Evolutionary conservation across 2,329 filamentous ascomycete species (phyloP), one percentile per base, ranked within the genome.

Genomic region (Tolypocladium amazonense): DNA sequence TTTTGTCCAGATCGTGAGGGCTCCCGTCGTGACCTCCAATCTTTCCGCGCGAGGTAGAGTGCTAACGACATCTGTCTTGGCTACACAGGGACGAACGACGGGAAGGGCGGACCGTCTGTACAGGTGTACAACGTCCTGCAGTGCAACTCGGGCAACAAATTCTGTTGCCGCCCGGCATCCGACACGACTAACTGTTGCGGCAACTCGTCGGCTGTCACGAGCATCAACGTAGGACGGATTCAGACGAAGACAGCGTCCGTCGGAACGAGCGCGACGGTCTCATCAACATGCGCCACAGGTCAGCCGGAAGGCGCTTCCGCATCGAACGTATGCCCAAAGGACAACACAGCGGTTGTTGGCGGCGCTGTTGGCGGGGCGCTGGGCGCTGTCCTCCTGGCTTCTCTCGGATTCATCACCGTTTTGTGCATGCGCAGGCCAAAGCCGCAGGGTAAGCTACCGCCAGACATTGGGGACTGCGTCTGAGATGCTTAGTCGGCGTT

Each of bases 331-430:
- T 68, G 66, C 25, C 65, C 66, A 0, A 61, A 62, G 39, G 61
- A 66, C 54, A 67, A 64, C 14, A 59, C 64, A 14, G 64, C 62
- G 1, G 59, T 65, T 8, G 64, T 68, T 25, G 65, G 64, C 11
- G 65, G 64, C 4, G 64, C 64, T 1, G 63, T 67, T 2, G 64
- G 66, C 12, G 64, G 63, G 23, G 61, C 59, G 3, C 59, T 68
- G 4, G 65, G 65, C 12, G 63, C 62, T 20, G 65, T 62, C 27
- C 58, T 68, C 27, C 58, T 68, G 25, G 65, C 62, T 2, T 64
- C 65, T 4, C 59, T 68, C 3, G 66, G 60, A 11, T 62, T 62
- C 4, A 35, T 67, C 9, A 62, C 59, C 0, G 60, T 62, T 27
- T 37, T 67, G 54, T 63, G 59, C 41, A 47, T 57, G 37, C 56